phyloP scores from a whole-genome alignment of 2,329 filamentous ascomycete species.

The Lachnellula subtilissima region DNA sequence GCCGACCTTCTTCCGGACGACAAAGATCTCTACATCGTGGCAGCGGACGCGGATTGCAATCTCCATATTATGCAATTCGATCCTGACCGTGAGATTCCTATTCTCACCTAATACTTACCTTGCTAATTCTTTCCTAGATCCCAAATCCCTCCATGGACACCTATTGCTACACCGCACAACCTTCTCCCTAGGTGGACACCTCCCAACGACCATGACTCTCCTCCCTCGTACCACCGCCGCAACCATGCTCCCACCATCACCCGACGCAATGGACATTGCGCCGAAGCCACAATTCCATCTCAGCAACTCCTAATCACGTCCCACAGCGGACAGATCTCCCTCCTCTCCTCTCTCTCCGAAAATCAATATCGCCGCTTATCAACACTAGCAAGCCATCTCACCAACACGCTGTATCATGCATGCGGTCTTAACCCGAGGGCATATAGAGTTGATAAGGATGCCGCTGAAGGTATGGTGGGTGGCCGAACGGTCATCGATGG shows the following conservation, averaged over 20 bases:
- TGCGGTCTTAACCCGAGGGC: constrained; percentile 80
- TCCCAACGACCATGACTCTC: constrained; percentile 68
- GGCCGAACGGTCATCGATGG: constrained; percentile 62
- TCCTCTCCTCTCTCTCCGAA: constrained; percentile 75
- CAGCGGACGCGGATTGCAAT: constrained; percentile 78
- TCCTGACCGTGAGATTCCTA: constrained; percentile 68
- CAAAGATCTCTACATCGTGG: constrained; percentile 74
- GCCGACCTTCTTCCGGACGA: constrained; percentile 88
- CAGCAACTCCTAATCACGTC: constrained; percentile 64
- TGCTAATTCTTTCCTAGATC: constrained; percentile 52
- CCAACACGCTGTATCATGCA: constrained; percentile 68
- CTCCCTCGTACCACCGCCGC: constrained; percentile 61
- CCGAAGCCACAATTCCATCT: constrained; percentile 32
- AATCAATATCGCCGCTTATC: constrained; percentile 77
- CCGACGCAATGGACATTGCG: constrained; percentile 29
- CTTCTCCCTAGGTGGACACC: constrained; percentile 79
- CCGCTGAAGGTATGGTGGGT: constrained; percentile 37
- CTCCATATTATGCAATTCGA: constrained; percentile 90
- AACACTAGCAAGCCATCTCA: constrained; percentile 74
- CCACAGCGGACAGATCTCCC: constrained; percentile 68
- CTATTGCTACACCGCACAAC: constrained; percentile 81
- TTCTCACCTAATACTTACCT: background rate
- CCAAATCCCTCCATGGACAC: constrained; percentile 85
- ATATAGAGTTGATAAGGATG: constrained; percentile 61
- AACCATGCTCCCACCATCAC: constrained; percentile 40